Evolutionary conservation across 306 rosid genomes (phyloP), one percentile per base, ranked within the genome.

Genomic region (Rubus idaeus): DNA sequence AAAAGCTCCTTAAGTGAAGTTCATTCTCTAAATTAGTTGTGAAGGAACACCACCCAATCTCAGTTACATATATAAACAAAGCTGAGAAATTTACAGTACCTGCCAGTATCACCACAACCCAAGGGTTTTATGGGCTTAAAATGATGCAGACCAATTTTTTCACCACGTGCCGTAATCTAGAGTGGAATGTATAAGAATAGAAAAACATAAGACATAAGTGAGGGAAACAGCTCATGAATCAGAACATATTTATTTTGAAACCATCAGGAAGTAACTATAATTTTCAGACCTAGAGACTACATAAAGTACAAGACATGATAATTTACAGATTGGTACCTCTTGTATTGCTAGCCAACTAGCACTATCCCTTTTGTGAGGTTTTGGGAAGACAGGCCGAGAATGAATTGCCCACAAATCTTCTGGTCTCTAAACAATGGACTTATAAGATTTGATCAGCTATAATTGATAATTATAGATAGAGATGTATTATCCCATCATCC

Each of bases 51-150:
- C 26, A 23, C 26, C 26, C 26, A 30, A 69, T 44, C 50, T 50
- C 11, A 55, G 14, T 14, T 16, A 41, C 68, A 26, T 53, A 72
- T 21, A 44, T 17, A 18, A 65, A 74, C 12, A 60, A 56, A 16
- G 39, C 69, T 17, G 41, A 71, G 46, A 18, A 66, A 18, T 50
- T 72, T 63, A 42, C n/a, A 44, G 42, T 88, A 91, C 98, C 98
- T 94, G 86, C 98, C 97, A 66, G 97, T 94, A 79, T 92, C 96
- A 79, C 98, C 98, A 79, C 90, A 88, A 65, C 98, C 98, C 89
- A 94, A 85, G 6, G 96, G 96, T 66, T 87, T 91, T 68, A 94
- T 79, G 11, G 97, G 96, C 79, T 79, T 81, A 80, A 94, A 94
- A 88, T 94, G 96, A 75, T 84, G 89, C 45, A 94, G 86, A 65